Conservation (phyloP, 2,329 filamentous ascomycete species). For the Monosporascus ibericus region DNA sequence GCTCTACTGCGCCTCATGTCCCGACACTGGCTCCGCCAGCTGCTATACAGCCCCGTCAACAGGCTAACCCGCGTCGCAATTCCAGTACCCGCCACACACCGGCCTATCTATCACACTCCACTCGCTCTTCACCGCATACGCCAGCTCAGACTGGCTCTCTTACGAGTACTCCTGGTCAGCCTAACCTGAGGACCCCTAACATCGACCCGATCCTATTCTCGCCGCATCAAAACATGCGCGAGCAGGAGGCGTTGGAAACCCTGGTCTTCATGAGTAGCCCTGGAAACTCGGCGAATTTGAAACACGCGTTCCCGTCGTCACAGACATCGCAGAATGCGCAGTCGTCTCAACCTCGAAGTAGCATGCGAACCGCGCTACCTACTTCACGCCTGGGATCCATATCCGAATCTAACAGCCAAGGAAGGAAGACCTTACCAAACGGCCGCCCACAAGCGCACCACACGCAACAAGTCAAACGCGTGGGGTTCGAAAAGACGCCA, state of each 20-base stretch:
- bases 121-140: slow-evolving; percentile 39
- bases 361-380: slow-evolving; percentile 36
- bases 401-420: slow-evolving; percentile 24
- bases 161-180: slow-evolving; percentile 30
- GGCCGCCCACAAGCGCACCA: slow-evolving; percentile 35
- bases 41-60: slow-evolving; percentile 45
- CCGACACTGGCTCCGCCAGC: slow-evolving; percentile 46
- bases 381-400: slow-evolving; percentile 28
- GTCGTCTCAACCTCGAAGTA: slow-evolving; percentile 27
- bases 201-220: slow-evolving; percentile 56
- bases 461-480: slow-evolving; percentile 31
- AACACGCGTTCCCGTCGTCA: slow-evolving; percentile 44
- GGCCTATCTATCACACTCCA: slow-evolving; percentile 42
- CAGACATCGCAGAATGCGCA: slow-evolving; percentile 30
- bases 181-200: slow-evolving; percentile 29
- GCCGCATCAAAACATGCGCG: slow-evolving; percentile 62
- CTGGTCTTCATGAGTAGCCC: slow-evolving; percentile 78
- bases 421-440: slow-evolving; percentile 46
- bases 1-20: slow-evolving; percentile 32
- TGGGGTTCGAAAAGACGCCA: slow-evolving; percentile 43
- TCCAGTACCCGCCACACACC: slow-evolving; percentile 45
- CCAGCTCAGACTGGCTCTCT: slow-evolving; percentile 35
- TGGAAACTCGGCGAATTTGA: slow-evolving; percentile 61
- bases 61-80: slow-evolving; percentile 41
- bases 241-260: slow-evolving; percentile 77